These are phyloP conservation scores for Phaseolus coccineus DNA, from an alignment of 331 rosid species.

Conservation along the genomic window DNA sequence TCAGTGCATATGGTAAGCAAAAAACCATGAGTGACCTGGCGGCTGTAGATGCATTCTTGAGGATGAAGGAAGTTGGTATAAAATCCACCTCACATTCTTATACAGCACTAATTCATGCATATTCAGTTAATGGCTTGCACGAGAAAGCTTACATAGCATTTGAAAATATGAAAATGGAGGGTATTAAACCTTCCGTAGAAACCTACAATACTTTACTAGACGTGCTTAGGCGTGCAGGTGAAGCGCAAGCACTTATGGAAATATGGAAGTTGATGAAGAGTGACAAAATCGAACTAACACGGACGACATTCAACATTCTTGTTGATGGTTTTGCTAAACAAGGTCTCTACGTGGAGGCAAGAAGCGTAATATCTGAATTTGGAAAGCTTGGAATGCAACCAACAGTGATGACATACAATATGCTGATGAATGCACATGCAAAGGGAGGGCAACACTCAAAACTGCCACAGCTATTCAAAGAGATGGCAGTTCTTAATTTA, in stretches of 20 bases:
- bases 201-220: conserved; percentile 86
- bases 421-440: conserved; percentile 91
- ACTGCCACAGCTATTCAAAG: conserved; percentile 79
- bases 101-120: conserved; percentile 90
- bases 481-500: conserved; percentile 69
- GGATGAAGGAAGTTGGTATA: conserved; percentile 82
- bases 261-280: conserved; percentile 83
- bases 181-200: conserved; percentile 81
- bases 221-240: conserved; percentile 85
- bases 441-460: conserved; percentile 83
- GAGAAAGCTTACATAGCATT: conserved; percentile 82
- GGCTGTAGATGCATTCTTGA: conserved; percentile 86
- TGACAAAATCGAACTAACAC: conserved; percentile 71
- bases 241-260: conserved; percentile 67
- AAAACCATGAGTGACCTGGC: conserved; percentile 86
- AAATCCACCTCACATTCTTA: conserved; percentile 81
- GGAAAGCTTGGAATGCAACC: conserved; percentile 83
- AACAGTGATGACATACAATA: conserved; percentile 80
- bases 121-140: conserved; percentile 80
- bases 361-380: conserved; percentile 80
- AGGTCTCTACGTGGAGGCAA: conserved; percentile 80
- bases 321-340: conserved; percentile 94
- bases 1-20: conserved; percentile 87
- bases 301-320: conserved; percentile 77
- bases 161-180: conserved; percentile 75